Evolutionary conservation across 257 asterid genomes (phyloP), one percentile per base, ranked within the genome.

Genomic region (Schizonepeta tenuifolia): DNA sequence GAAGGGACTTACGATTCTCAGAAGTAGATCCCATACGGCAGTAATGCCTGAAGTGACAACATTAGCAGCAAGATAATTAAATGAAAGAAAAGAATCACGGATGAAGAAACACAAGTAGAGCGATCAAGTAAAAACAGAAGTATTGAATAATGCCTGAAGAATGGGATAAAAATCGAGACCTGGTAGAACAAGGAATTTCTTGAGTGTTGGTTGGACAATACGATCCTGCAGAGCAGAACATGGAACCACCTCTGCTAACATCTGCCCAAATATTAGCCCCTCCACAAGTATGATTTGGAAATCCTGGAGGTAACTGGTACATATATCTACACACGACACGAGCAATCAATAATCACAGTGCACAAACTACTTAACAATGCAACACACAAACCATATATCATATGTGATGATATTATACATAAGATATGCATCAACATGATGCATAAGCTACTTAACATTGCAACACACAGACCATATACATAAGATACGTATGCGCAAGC

Each of bases 191-290:
- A 70, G 92, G 79, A 55, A 28, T 70, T 80, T 89, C 78, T 58
- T 89, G 79, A 9, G 85, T 83, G 73, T 68, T 87, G 0, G 97
- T 73, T 65, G 97, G 99, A 82, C 99, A 94, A 70, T 84, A 88
- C 6, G 96, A 94, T 67, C 99, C 99, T 1, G 97, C 96, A 2
- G 97, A 78, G 68, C 99, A 94, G 80, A 94, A 91, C 85, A 91
- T 80, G 9, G 88, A 77, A 55, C 80, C 77, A 46, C 96, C 84
- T 72, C 90, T 80, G 75, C 86, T 64, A 28, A 88, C 89, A 80
- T 91, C 97, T 54, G 97, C 87, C 99, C 99, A 94, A 31, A 81
- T 61, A 79, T 94, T 83, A 66, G 99, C 99, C 70, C 96, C 97
- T 59, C 99, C 99, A 82, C 99, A 94, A 15, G 87, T 86, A 72